A percentile compares a stretch with the other conserved stretches of the same genome.
Evolutionary conservation across 208 protist species (phyloP).

Genomic region (Acanthamoeba pearcei): DNA sequence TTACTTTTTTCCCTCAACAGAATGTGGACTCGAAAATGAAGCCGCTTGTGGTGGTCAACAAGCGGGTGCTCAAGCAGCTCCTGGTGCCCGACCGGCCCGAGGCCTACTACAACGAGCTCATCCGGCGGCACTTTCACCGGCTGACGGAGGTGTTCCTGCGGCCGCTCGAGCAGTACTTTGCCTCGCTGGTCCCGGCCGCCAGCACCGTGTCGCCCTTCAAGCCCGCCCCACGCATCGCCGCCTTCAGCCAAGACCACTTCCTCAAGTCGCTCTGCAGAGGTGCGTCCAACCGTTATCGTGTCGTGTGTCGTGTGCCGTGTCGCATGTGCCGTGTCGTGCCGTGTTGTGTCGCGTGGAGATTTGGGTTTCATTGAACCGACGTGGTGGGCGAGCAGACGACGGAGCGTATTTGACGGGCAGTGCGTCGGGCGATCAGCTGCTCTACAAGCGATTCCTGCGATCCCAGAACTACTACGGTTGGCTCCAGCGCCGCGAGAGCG

Average conservation of each 20-base stretch:
- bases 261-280: not conserved
- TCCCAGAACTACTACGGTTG: conserved; percentile 55
- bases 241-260: conserved; percentile 20
- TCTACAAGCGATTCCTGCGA: conserved; percentile 50
- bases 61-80: conserved; percentile 48
- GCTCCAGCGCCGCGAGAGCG: conserved; percentile 40
- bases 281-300: not conserved
- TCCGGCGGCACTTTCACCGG: conserved; percentile 51
- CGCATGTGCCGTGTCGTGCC: too few species aligned
- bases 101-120: conserved; percentile 55
- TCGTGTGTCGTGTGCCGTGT: not conserved
- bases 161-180: conserved; percentile 56
- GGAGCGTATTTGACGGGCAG: conserved; percentile 38
- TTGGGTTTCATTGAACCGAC: too few species aligned
- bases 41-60: conserved; percentile 26
- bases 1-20: not conserved
- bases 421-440: conserved; percentile 37
- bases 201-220: conserved; percentile 58
- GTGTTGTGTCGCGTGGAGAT: not conserved
- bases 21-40: conserved; percentile 15
- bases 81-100: not conserved
- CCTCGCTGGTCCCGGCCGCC: conserved; percentile 35
- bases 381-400: not conserved
- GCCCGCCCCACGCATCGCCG: conserved; percentile 7
- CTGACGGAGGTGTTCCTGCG: conserved; percentile 36